Conservation (phyloP, 768 basidiomycete species). For the Boletus subparvulus region DNA sequence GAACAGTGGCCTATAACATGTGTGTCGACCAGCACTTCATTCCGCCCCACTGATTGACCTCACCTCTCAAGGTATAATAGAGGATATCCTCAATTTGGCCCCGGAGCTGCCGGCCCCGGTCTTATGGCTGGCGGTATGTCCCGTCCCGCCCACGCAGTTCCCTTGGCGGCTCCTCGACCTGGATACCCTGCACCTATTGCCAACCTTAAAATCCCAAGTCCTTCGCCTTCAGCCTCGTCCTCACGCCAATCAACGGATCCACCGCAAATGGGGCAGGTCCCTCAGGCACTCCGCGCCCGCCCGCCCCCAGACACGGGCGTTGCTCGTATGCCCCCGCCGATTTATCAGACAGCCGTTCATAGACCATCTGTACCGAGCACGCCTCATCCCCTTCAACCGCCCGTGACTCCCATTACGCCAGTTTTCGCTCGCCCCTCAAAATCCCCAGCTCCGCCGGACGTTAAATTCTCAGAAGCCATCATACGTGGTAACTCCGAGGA, state of each 20-base stretch:
- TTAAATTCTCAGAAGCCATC: constrained; percentile 56
- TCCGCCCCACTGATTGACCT: constrained; percentile 8
- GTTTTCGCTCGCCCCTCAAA: constrained; percentile 66
- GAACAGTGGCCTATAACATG: constrained; percentile 65
- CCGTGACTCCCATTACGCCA: constrained; percentile 76
- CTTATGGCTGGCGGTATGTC: constrained; percentile 40
- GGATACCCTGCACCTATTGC: constrained; percentile 73
- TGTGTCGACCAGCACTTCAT: constrained; percentile 38
- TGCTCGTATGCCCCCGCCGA: constrained; percentile 32
- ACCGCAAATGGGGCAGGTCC: constrained; percentile 33
- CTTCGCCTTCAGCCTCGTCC: constrained; percentile 42
- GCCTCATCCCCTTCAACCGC: constrained; percentile 75
- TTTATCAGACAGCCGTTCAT: constrained; percentile 31
- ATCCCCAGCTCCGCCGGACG: constrained; percentile 35
- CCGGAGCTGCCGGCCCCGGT: constrained; percentile 52
- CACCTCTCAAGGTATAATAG: constrained; percentile 55
- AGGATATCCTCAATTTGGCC: constrained; percentile 50
- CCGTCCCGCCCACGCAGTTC: constrained; percentile 33
- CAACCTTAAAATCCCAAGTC: constrained; percentile 58
- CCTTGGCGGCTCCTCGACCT: constrained; percentile 68
- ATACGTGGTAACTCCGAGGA: constrained; percentile 71
- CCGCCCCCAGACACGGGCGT: constrained; percentile 16
- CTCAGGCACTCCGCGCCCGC: constrained; percentile 25
- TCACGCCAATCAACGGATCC: constrained; percentile 15
- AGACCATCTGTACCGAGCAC: constrained; percentile 44